Evolutionary conservation across 257 asterid species (phyloP), one percentile per base, ranked within the genome.

Genomic region (Ehretia macrophylla): DNA sequence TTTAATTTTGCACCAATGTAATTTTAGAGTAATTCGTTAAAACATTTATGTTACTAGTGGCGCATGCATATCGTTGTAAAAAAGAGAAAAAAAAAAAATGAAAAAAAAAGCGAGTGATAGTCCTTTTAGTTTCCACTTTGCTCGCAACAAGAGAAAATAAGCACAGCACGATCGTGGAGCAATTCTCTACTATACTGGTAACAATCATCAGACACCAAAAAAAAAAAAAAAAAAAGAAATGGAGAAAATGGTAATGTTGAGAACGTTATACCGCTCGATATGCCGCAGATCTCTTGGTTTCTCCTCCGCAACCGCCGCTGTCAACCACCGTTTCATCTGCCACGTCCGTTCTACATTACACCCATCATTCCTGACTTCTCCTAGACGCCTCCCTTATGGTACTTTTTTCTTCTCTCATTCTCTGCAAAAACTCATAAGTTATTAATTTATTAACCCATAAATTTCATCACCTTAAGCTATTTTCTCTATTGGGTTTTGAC

Each of bases 231-330:
- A 20, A 55, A 39, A 32, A 8, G 21, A 18, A 20, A 9, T 21
- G 18, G 17, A 55, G 32, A 38, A 80, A 68, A 58, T 73, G 77
- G 51, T 81, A 81, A 61, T 77, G 71, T 55, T 77, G 66, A 81
- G 98, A 76, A 84, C 95, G 67, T 23, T 87, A 58, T 75, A 74
- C 79, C 89, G 95, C 50, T 80, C 92, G 48, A 38, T 85, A 39
- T 49, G 52, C 72, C 88, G 94, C 65, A 66, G 94, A 79, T 85
- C 91, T 67, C 77, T 69, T 12, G 67, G 16, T 46, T 58, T 79
- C 57, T 67, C 79, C 56, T 32, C 79, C 67, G 66, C 76, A 68
- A 66, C 79, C 62, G 53, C 65, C 66, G 68, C 82, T 63, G 81
- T 70, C 68, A 79, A 69, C 73, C 81, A 75, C 85, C 77, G 50